Percentiles rank a stretch among this genome's conserved stretches.
These are phyloP conservation scores for Streptanthus diversifolius DNA, from an alignment of 345 rosid species.

Conservation along the genomic window DNA sequence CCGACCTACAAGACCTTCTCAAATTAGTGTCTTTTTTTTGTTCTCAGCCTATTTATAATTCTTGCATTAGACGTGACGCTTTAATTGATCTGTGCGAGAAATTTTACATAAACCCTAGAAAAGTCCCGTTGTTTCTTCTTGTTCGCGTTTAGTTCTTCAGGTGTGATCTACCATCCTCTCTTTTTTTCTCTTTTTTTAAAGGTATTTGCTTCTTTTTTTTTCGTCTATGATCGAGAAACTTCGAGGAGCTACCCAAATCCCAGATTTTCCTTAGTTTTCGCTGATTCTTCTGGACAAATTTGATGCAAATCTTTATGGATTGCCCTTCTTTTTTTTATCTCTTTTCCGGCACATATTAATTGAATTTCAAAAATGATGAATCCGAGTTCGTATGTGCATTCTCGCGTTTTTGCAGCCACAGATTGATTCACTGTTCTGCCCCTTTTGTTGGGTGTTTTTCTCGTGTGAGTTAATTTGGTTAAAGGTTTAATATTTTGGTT, in stretches of 20 bases:
- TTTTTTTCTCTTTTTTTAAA: not conserved
- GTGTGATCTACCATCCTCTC: conserved; percentile 4
- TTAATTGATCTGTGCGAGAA: conserved; percentile 2
- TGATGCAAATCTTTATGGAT: not conserved
- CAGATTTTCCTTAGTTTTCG: not conserved
- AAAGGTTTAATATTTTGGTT: conserved; percentile 3
- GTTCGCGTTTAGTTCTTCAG: not conserved
- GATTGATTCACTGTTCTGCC: not conserved
- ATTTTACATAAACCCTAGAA: conserved; percentile 28
- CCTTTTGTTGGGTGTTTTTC: not conserved
- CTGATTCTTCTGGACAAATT: not conserved
- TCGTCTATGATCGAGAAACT: conserved; percentile 2
- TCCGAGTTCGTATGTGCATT: not conserved
- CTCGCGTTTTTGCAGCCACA: not conserved
- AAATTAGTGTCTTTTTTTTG: not conserved
- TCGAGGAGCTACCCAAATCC: not conserved
- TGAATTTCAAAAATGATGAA: not conserved
- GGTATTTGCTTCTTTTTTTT: not conserved
- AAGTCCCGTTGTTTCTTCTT: not conserved
- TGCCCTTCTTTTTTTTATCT: no score
- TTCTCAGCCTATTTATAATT: not conserved
- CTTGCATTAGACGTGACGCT: conserved; percentile 27
- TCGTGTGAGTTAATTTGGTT: not conserved
- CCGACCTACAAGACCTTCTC: not conserved
- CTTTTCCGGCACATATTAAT: not conserved